Conservation (phyloP, 257 asterid genomes). For the Misopates orontium region DNA sequence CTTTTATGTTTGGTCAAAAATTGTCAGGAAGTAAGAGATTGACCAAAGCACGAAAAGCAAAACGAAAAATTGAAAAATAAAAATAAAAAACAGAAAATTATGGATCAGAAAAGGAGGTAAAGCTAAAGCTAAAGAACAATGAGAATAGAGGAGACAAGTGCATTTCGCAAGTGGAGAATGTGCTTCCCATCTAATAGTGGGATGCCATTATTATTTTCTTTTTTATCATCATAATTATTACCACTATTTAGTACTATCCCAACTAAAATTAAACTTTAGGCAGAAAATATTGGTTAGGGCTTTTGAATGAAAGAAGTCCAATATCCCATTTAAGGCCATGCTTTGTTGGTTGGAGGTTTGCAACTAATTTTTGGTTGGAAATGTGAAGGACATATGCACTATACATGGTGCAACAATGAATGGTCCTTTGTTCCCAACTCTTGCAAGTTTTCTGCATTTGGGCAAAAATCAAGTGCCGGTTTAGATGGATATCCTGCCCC, state of each 20-base stretch:
- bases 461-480: too few species aligned
- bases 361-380: slow-evolving; percentile 50
- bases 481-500: too few species aligned
- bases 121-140: slow-evolving; percentile 28
- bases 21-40: slow-evolving; percentile 42
- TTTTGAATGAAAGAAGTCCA: slow-evolving; percentile 28
- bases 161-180: slow-evolving; percentile 46
- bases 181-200: slow-evolving; percentile 27
- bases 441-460: too few species aligned
- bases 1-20: slow-evolving; percentile 50
- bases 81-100: not conserved
- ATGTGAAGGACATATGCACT: slow-evolving; percentile 12
- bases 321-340: slow-evolving; percentile 32
- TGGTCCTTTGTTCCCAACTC: too few species aligned
- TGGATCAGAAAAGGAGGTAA: slow-evolving; percentile 29
- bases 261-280: slow-evolving; percentile 27
- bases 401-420: too few species aligned
- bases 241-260: slow-evolving; percentile 25
- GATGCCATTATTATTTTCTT: slow-evolving; percentile 29
- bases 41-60: slow-evolving; percentile 34
- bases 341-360: slow-evolving; percentile 50
- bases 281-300: slow-evolving; percentile 18
- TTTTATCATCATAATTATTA: slow-evolving; percentile 26
- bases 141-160: slow-evolving; percentile 26
- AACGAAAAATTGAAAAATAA: not conserved